Conservation (phyloP, 2,329 filamentous ascomycete genomes). For the Paecilomyces sp. region DNA sequence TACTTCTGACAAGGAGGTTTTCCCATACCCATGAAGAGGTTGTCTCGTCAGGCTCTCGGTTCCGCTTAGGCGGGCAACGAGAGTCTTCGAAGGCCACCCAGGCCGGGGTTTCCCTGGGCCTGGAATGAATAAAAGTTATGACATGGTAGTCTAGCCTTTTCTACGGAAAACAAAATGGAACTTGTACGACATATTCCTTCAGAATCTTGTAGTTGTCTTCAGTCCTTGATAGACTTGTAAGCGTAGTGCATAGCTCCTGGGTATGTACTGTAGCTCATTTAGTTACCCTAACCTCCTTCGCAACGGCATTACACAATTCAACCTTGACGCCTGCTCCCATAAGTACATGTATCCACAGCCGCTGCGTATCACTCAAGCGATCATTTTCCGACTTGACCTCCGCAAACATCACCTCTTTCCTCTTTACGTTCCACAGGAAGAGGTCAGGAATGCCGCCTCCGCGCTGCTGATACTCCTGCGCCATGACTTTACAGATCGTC, state of each 20-base stretch:
- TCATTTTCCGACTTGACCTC: constrained; percentile 85
- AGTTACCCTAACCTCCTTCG: constrained; percentile 43
- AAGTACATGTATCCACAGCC: constrained; percentile 94
- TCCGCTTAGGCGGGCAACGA: neutral
- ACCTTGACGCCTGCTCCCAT: constrained; percentile 77
- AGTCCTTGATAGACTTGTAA: no score
- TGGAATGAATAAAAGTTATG: neutral
- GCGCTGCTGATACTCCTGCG: constrained; percentile 83
- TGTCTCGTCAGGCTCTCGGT: neutral
- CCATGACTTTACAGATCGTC: constrained; percentile 84
- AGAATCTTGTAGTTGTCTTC: neutral
- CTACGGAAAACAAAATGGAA: neutral
- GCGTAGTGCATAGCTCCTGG: neutral
- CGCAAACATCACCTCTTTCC: constrained; percentile 63
- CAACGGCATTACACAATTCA: constrained; percentile 65
- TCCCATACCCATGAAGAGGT: neutral
- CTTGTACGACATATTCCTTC: constrained; percentile 41
- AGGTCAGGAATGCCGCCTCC: constrained; percentile 88
- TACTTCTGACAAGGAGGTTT: constrained; percentile 12
- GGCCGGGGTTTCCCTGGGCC: neutral
- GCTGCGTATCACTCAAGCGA: constrained; percentile 87
- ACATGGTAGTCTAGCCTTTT: neutral
- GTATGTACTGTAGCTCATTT: neutral
- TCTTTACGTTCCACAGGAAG: constrained; percentile 68
- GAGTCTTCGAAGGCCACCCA: neutral